Evolutionary conservation across 441 rosid species (phyloP).

Genomic region (Erysimum cheiri): DNA sequence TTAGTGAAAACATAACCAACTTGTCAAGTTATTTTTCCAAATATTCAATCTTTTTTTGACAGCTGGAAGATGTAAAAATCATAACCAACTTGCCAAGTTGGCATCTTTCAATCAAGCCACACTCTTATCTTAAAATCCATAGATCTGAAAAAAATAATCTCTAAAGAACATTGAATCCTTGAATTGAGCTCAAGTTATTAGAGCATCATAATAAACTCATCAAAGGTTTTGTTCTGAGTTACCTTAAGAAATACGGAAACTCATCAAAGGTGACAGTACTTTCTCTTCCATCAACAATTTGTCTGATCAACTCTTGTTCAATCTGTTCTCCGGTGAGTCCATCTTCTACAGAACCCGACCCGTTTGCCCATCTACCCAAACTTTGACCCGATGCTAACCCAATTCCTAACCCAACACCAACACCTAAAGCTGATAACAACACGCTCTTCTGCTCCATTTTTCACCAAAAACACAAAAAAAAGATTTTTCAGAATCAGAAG

Average conservation of each 20-base stretch:
- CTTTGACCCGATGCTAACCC: conserved; percentile 86
- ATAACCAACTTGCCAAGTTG: conserved; percentile 40
- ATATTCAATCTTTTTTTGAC: conserved; percentile 29
- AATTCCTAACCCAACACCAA: conserved; percentile 89
- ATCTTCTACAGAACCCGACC: conserved; percentile 61
- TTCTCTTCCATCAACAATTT: conserved; percentile 65
- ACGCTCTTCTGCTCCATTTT: conserved; percentile 84
- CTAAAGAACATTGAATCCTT: conserved; percentile 3
- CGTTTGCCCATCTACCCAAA: conserved; percentile 61
- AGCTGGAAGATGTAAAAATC: conserved; percentile 16
- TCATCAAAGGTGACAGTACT: conserved; percentile 68
- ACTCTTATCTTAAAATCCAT: conserved; percentile 33
- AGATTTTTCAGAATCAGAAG: not conserved
- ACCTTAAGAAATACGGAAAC: conserved; percentile 87
- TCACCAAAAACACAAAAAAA: not conserved
- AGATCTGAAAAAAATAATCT: conserved; percentile 27
- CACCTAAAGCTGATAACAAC: conserved; percentile 81
- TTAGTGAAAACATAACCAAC: not conserved
- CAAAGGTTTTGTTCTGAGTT: not conserved
- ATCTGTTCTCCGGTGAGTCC: conserved; percentile 63
- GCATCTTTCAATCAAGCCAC: conserved; percentile 19
- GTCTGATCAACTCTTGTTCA: conserved; percentile 76
- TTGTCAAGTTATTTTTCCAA: conserved; percentile 1
- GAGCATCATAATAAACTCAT: not conserved
- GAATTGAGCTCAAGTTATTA: conserved; percentile 18